These are phyloP conservation scores for Salix exigua DNA, from an alignment of 345 rosid species.

Conservation along the genomic window DNA sequence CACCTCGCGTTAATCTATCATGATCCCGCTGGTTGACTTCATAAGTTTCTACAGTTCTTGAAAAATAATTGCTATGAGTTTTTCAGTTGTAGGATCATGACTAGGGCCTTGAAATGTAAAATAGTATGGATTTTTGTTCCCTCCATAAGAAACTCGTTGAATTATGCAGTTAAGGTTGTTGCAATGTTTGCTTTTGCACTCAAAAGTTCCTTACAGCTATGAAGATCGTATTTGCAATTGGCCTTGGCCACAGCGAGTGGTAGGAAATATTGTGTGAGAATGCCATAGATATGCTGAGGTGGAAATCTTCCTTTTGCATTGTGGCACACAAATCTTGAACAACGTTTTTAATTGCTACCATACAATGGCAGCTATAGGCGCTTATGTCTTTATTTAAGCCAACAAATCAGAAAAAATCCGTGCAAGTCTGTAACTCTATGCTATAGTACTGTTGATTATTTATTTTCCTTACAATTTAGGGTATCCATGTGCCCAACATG, in stretches of 20 bases:
- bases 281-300: background rate
- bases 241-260: background rate
- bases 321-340: background rate
- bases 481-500: background rate
- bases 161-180: background rate
- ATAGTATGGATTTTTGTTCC: background rate
- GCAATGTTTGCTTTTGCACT: background rate
- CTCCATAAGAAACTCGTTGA: background rate
- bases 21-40: background rate
- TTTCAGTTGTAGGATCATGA: background rate
- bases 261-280: background rate
- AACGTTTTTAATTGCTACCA: background rate
- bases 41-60: background rate
- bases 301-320: background rate
- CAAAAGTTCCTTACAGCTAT: background rate
- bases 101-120: background rate
- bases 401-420: background rate
- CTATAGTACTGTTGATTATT: background rate
- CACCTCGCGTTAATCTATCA: background rate
- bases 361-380: background rate
- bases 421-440: background rate
- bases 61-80: background rate
- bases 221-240: background rate
- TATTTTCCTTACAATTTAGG: background rate
- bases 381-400: background rate